Conservation (phyloP, 176 grass and related monocot genomes). For the Ensete ventricosum region DNA sequence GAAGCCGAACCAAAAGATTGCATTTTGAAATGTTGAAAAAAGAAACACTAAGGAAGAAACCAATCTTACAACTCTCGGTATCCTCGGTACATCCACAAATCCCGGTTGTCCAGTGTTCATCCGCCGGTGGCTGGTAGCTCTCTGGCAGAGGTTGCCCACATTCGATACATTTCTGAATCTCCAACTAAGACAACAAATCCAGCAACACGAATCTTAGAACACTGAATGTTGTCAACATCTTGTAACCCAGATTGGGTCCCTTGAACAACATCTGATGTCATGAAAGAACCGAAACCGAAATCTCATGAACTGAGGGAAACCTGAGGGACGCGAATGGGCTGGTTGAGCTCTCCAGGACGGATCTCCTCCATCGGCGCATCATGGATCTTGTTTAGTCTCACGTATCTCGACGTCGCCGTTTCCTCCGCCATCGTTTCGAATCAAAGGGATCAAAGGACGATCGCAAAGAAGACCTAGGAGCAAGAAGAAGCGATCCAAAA, state of each 20-base stretch:
- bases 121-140: slow-evolving; percentile 60
- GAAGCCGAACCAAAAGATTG: too few species aligned
- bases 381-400: slow-evolving; percentile 39
- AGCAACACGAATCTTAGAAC: too few species aligned
- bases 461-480: too few species aligned
- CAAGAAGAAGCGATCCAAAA: too few species aligned
- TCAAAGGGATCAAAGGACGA: neutral
- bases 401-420: slow-evolving; percentile 27
- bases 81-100: slow-evolving; percentile 80
- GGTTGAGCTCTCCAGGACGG: slow-evolving; percentile 60
- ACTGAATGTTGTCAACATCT: too few species aligned
- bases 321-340: slow-evolving; percentile 37
- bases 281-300: neutral
- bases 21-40: too few species aligned
- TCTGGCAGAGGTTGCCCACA: slow-evolving; percentile 72
- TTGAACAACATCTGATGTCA: too few species aligned
- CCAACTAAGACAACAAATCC: slow-evolving; percentile 33
- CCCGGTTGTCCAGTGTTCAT: slow-evolving; percentile 75
- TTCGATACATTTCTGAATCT: slow-evolving; percentile 50
- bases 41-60: neutral
- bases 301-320: slow-evolving; percentile 1
- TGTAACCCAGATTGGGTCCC: too few species aligned
- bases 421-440: slow-evolving; percentile 34
- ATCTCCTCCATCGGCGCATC: slow-evolving; percentile 38
- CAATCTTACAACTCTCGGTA: slow-evolving; percentile 44